Percentiles rank a stretch among this genome's conserved stretches.
Conservation (phyloP, 2,329 filamentous ascomycete genomes). For the Nothopassalora personata region DNA sequence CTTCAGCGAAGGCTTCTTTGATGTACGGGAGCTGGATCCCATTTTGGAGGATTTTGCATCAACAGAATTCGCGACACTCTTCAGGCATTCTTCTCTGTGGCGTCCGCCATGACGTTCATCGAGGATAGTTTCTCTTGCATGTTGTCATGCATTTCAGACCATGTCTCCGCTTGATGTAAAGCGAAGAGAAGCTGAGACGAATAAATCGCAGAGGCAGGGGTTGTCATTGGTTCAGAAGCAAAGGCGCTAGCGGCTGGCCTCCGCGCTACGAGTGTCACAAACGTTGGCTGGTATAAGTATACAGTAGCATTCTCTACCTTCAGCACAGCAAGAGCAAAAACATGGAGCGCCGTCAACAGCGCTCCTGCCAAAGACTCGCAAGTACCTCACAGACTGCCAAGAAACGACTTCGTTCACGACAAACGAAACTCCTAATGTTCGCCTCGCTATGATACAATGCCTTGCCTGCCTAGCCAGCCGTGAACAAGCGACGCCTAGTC, state of each 20-base stretch:
- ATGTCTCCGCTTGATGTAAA: not conserved
- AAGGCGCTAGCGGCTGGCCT: not conserved
- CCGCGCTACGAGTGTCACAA: not conserved
- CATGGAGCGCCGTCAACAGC: not conserved
- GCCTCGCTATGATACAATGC: slow-evolving; percentile 5
- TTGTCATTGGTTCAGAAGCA: not conserved
- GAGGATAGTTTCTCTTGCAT: not conserved
- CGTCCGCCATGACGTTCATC: not conserved
- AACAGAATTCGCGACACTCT: not conserved
- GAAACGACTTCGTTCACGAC: not conserved
- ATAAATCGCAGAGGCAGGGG: not conserved
- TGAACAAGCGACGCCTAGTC: not conserved
- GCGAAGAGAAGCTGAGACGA: not conserved
- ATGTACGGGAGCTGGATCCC: not conserved
- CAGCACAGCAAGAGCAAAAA: not conserved
- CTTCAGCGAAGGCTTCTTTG: slow-evolving; percentile 11
- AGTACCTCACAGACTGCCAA: not conserved
- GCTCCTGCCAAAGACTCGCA: not conserved
- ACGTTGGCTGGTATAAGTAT: not conserved
- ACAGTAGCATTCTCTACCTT: not conserved
- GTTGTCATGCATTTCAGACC: not conserved
- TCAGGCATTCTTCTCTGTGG: not conserved
- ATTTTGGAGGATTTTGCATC: not conserved
- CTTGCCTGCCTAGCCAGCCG: not conserved
- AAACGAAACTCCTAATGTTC: slow-evolving; percentile 5